Conservation (phyloP, 176 grass and related monocot genomes). For the Secale cereale region DNA sequence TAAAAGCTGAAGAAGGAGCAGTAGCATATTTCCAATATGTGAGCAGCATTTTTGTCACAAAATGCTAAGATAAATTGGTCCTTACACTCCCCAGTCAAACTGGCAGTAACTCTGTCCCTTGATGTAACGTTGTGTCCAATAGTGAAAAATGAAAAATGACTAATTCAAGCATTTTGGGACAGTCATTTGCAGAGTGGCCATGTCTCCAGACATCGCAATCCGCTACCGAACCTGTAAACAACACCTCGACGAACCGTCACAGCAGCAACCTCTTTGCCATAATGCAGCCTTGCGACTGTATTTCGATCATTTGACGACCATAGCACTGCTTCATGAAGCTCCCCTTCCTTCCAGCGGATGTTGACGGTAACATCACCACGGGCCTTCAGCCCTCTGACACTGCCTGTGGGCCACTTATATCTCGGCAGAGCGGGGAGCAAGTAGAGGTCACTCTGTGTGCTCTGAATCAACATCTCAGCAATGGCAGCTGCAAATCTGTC, state of each 20-base stretch:
- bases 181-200: conserved; percentile 13
- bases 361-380: conserved; percentile 41
- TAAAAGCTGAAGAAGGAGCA: no score
- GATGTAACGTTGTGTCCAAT: no score
- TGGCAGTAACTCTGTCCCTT: no score
- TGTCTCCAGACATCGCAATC: conserved; percentile 48
- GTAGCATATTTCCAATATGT: no score
- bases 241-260: conserved; percentile 25
- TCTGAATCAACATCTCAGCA: conserved; percentile 78
- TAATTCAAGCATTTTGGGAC: no score
- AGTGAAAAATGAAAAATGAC: no score
- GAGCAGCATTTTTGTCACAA: no score
- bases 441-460: conserved; percentile 56
- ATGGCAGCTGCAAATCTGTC: conserved; percentile 65
- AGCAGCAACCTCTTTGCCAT: conserved; percentile 1
- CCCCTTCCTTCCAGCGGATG: conserved; percentile 66
- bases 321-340: conserved; percentile 51
- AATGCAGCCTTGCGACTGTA: conserved; percentile 39
- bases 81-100: no score
- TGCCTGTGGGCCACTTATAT: conserved; percentile 57
- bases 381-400: conserved; percentile 56
- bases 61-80: no score
- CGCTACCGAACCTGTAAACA: conserved; percentile 53
- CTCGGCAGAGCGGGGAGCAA: conserved; percentile 61
- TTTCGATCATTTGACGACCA: conserved; percentile 28